These are phyloP conservation scores for Xylaria arbuscula DNA, from an alignment of 2,329 filamentous ascomycete species.

Conservation along the genomic window DNA sequence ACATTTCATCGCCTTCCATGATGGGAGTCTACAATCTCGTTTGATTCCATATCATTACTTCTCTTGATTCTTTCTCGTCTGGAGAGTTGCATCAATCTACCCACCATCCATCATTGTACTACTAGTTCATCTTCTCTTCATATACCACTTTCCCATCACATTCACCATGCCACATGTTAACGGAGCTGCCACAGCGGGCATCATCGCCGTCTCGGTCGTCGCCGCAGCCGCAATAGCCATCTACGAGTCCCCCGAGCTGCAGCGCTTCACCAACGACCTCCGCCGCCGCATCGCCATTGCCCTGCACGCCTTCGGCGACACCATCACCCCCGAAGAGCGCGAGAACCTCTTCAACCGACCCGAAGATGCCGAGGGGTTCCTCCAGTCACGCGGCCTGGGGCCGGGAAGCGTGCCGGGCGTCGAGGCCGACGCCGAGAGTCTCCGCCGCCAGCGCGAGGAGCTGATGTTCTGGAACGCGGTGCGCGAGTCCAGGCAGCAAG, in stretches of 20 bases:
- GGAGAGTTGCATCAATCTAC: not conserved
- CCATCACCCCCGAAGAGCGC: constrained; percentile 60
- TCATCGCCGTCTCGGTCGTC: constrained; percentile 67
- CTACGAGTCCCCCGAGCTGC: constrained; percentile 73
- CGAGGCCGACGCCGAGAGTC: constrained; percentile 71
- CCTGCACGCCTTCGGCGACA: constrained; percentile 68
- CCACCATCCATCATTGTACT: not conserved
- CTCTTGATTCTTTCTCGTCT: not conserved
- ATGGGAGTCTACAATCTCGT: not conserved
- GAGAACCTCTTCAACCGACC: constrained; percentile 72
- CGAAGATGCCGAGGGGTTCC: constrained; percentile 73
- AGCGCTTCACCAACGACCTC: constrained; percentile 69
- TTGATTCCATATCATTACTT: not conserved
- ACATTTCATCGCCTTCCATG: constrained; percentile 4
- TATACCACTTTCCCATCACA: constrained; percentile 3
- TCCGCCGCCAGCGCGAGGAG: constrained; percentile 71
- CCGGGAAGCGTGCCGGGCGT: constrained; percentile 59
- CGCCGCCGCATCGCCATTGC: constrained; percentile 71
- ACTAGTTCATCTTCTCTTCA: not conserved
- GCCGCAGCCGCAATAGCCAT: constrained; percentile 69
- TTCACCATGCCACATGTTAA: constrained; percentile 66
- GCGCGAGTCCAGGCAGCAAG: constrained; percentile 61
- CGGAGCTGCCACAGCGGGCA: constrained; percentile 67
- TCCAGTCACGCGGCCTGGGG: constrained; percentile 61
- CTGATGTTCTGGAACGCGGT: constrained; percentile 73